Base-by-base conservation (phyloP, 2,329 filamentous ascomycete genomes). In the Pseudogymnoascus verrucosus region DNA sequence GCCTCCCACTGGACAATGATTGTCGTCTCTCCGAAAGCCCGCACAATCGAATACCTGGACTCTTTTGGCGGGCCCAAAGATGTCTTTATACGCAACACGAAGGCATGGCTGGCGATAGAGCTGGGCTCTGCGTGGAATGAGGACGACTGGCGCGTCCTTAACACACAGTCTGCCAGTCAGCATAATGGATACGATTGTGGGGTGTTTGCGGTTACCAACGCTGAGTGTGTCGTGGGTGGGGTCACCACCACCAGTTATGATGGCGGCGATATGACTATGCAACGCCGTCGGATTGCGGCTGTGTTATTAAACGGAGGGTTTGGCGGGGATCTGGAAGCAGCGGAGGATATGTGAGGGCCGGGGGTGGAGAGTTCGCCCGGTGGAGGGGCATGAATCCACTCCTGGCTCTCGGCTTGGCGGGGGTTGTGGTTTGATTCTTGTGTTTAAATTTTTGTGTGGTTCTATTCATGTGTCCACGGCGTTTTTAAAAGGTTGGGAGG, bases 201-300 rank as follows among this genome's bases (percentile, higher is more conserved):
- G n/a, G 84, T 91, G 3, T 90, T 91, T 72, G 84, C 87, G 12
- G 85, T 90, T 67, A 84, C 89, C 16, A 93, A 93, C 70, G 86
- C 84, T 14, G 81, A 91, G 59, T 89, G 85, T 63, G 69, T 78
- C 34, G 74, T 79, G 2, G 73, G 76, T 14, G 78, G 76, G 0
- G 69, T 76, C 11, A 72, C 76, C 5, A 72, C 74, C 1, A 68
- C 68, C 7, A 76, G 77, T 28, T 86, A 89, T 64, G 68, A 73
- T 1, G 75, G 81, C 37, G 67, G 72, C 0, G 82, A 89, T 63
- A 83, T 90, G 79, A 76, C 79, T 1, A 74, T 79, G 60, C 86
- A 89, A 68, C 80, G 87, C 23, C 78, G 80, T 62, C 79, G 84
- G 51, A 82, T 92, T 47, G 88, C 87, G 0, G 83, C 82, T 1